Evolutionary conservation across 345 rosid genomes (phyloP), one percentile per base, ranked within the genome.

Genomic region (Murraya paniculata): DNA sequence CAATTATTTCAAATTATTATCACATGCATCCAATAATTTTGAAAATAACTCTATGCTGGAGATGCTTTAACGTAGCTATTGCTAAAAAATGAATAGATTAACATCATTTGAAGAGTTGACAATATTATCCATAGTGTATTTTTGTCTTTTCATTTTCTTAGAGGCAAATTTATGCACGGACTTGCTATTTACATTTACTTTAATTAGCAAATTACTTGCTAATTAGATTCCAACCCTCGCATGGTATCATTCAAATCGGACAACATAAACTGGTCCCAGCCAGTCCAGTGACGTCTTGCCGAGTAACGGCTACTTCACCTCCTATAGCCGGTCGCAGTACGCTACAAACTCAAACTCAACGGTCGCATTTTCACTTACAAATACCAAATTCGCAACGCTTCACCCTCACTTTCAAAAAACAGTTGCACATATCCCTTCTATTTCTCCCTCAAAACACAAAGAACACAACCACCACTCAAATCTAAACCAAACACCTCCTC

Each of bases 251-350:
- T 31, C 61, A 31, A 55, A 45, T 33, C 33, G 19, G 33, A 50
- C 72, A 80, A 41, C 7, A 9, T 0, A 18, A 24, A 58, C 55
- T 16, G 76, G 77, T 53, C 48, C 74, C 48, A 14, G 45, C 82
- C 77, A 68, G 80, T 77, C 86, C 78, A 68, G 79, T 80, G 75
- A 13, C 35, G 61, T 77, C 78, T 72, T 65, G 36, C 74, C 81
- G 55, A 68, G 65, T 77, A 89, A 89, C 93, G 92, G 91, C 90
- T 89, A 89, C 72, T 66, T 83, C 33, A 77, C 88, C 84, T 1
- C 58, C 77, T 55, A 36, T 50, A 41, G 72, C 83, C 89, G 75
- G 86, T 82, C 6, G 56, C 60, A 7, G 59, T 77, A 77, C 84
- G 75, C 81, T 71, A 36, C 75, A 56, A 5, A 45, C 53, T 11